These are phyloP conservation scores for Balakata baccata DNA, from an alignment of 345 rosid species.

Conservation along the genomic window DNA sequence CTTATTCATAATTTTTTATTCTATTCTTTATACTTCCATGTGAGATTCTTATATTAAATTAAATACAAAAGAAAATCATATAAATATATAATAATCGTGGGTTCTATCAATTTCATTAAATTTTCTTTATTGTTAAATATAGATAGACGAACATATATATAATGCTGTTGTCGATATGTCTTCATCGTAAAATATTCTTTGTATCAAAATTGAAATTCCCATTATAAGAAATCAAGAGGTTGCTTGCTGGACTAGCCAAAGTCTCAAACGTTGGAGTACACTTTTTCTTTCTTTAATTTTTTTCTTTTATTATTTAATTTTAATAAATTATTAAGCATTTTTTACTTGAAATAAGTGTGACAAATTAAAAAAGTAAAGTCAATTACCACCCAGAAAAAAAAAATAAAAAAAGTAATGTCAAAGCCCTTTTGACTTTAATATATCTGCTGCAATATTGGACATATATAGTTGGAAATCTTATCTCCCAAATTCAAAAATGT, in stretches of 20 bases:
- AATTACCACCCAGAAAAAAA: background rate
- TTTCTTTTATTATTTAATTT: too few relatives aligned
- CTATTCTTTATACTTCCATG: too few relatives aligned
- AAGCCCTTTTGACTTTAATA: background rate
- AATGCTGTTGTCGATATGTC: background rate
- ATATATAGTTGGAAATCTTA: constrained; percentile 1
- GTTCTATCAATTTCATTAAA: too few relatives aligned
- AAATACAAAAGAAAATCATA: too few relatives aligned
- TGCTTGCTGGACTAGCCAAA: constrained; percentile 1
- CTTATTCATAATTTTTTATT: too few relatives aligned
- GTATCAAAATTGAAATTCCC: background rate
- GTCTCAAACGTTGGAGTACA: background rate
- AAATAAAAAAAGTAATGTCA: background rate
- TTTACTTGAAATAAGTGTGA: background rate
- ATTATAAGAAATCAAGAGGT: background rate
- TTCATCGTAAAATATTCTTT: background rate
- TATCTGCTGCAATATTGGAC: background rate
- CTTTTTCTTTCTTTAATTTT: background rate
- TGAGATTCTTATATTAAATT: too few relatives aligned
- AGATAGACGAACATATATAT: background rate
- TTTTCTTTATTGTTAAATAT: too few relatives aligned
- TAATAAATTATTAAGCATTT: background rate
- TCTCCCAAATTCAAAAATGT: background rate
- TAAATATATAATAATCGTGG: too few relatives aligned
- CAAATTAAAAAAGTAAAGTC: background rate